Conservation (phyloP, 768 basidiomycete genomes). For the Boletus edulis region DNA sequence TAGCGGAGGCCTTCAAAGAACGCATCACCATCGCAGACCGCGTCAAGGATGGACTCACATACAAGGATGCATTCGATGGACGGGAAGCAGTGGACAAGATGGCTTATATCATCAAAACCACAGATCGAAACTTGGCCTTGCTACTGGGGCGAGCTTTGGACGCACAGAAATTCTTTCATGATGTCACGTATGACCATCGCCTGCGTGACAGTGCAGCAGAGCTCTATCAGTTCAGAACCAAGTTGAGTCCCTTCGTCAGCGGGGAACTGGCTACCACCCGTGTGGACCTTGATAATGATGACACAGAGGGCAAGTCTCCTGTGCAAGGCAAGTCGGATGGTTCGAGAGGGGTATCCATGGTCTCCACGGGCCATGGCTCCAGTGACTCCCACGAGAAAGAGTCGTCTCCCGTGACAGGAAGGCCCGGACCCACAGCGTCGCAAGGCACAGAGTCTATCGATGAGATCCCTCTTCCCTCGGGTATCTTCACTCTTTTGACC, state of each 20-base stretch:
- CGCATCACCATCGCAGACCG: slow-evolving; percentile 76
- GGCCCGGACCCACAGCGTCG: slow-evolving; percentile 23
- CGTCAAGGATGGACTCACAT: slow-evolving; percentile 92
- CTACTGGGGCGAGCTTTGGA: slow-evolving; percentile 95
- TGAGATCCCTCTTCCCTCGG: slow-evolving; percentile 76
- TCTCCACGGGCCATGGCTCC: slow-evolving; percentile 33
- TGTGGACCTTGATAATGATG: slow-evolving; percentile 36
- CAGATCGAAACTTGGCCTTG: slow-evolving; percentile 92
- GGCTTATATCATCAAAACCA: slow-evolving; percentile 97
- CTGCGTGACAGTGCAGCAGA: slow-evolving; percentile 85
- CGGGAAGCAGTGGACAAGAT: slow-evolving; percentile 97
- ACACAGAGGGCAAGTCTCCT: slow-evolving; percentile 30
- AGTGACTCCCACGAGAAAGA: slow-evolving; percentile 36
- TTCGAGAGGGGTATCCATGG: slow-evolving; percentile 21
- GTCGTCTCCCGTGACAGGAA: slow-evolving; percentile 24
- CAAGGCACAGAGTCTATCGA: slow-evolving; percentile 49
- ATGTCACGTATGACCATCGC: slow-evolving; percentile 98
- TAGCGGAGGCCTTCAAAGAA: slow-evolving; percentile 89
- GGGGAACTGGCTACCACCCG: slow-evolving; percentile 53
- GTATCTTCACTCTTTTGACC: slow-evolving; percentile 94
- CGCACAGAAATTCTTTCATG: slow-evolving; percentile 98
- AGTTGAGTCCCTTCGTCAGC: slow-evolving; percentile 82
- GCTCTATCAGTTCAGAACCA: slow-evolving; percentile 89
- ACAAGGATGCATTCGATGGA: slow-evolving; percentile 96
- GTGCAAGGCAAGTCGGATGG: slow-evolving; percentile 19